phyloP scores from a whole-genome alignment of 768 basidiomycete species.

The Lactarius deliciosus region DNA sequence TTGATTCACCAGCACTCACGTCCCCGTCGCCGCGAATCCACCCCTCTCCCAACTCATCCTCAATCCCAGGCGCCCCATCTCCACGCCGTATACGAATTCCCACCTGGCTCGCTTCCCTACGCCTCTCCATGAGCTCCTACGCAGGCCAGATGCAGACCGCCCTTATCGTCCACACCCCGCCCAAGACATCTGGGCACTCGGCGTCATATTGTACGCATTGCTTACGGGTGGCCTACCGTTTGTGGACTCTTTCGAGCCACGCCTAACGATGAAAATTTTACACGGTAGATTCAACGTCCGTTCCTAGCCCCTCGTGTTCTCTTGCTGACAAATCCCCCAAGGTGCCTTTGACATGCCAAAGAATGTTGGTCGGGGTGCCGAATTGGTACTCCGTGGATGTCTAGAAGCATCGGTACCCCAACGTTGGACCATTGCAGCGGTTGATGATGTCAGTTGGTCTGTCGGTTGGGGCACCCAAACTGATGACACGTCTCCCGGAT shows the following conservation, averaged over 20 bases:
- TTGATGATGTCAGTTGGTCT: conserved; percentile 80
- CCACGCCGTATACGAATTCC: conserved; percentile 45
- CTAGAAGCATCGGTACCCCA: conserved; percentile 58
- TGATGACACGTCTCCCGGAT: conserved; percentile 38
- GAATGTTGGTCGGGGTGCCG: conserved; percentile 58
- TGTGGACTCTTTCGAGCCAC: conserved; percentile 84
- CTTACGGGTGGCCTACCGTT: conserved; percentile 88
- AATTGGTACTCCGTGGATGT: conserved; percentile 76
- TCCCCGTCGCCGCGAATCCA: conserved; percentile 52
- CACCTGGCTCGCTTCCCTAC: conserved; percentile 87
- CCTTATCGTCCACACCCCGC: conserved; percentile 55
- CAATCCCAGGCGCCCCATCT: conserved; percentile 34
- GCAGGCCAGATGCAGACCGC: conserved; percentile 49
- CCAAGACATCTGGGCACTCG: conserved; percentile 96
- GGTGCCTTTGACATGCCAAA: conserved; percentile 62
- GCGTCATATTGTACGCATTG: conserved; percentile 83
- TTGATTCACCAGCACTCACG: conserved; percentile 40
- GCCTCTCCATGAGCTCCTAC: conserved; percentile 85
- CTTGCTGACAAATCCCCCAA: conserved; percentile 35
- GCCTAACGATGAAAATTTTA: conserved; percentile 89
- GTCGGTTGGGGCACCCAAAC: conserved; percentile 63
- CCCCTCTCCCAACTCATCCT: conserved; percentile 40
- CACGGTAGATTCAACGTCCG: conserved; percentile 54
- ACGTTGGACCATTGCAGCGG: conserved; percentile 80
- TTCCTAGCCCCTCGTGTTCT: conserved; percentile 9